These are phyloP conservation scores for Davidsoniella neocaledoniae DNA, from an alignment of 2,329 filamentous ascomycete species.

Conservation along the genomic window DNA sequence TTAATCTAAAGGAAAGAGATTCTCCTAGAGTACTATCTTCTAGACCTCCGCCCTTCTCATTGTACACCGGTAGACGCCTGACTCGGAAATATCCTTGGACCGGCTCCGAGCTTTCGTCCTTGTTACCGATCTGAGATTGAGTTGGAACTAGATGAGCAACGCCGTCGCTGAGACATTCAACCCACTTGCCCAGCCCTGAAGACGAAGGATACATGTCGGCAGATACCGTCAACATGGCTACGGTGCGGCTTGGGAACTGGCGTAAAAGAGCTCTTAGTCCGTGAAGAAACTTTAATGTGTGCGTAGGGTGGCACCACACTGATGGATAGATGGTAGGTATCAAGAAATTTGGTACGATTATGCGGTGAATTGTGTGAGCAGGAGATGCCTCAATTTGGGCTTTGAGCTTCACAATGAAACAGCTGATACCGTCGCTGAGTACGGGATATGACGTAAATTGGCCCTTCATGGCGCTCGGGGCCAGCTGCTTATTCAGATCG, in stretches of 20 bases:
- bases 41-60: conserved; percentile 72
- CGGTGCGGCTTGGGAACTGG: conserved; percentile 45
- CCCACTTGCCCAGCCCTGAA: conserved; percentile 65
- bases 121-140: conserved; percentile 9
- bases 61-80: conserved; percentile 66
- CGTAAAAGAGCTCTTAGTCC: conserved; percentile 59
- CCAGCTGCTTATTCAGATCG: conserved; percentile 50
- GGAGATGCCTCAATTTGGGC: conserved; percentile 39
- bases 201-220: conserved; percentile 62
- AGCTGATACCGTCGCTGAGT: conserved; percentile 17
- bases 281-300: conserved; percentile 69
- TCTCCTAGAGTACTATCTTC: conserved; percentile 54
- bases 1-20: conserved; percentile 81
- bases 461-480: conserved; percentile 30
- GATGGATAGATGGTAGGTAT: conserved; percentile 73
- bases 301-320: conserved; percentile 48
- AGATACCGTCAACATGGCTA: conserved; percentile 60
- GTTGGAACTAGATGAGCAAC: conserved; percentile 52
- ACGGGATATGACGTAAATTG: conserved; percentile 26
- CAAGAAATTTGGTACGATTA: conserved; percentile 71
- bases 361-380: conserved; percentile 51
- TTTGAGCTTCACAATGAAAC: conserved; percentile 44
- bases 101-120: conserved; percentile 5
- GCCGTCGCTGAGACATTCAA: conserved; percentile 70
- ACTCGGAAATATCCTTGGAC: conserved; percentile 62